Conservation (phyloP, 2,329 filamentous ascomycete genomes). For the Fusarium transvaalense region DNA sequence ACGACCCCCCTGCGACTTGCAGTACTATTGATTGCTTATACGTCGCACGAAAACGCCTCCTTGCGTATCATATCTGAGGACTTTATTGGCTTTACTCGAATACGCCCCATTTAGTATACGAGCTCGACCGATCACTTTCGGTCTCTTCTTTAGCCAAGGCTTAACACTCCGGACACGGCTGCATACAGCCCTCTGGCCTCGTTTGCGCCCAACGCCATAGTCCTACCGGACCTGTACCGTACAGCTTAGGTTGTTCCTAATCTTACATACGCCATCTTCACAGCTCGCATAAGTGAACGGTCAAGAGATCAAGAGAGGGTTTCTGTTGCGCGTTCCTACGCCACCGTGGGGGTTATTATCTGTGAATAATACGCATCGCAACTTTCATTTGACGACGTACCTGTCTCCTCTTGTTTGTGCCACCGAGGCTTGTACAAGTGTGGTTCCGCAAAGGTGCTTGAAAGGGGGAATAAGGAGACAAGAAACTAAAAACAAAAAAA, state of each 20-base stretch:
- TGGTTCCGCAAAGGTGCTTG: conserved; percentile 51
- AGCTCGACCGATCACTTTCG: conserved; percentile 48
- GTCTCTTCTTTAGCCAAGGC: conserved; percentile 38
- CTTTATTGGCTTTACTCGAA: conserved; percentile 44
- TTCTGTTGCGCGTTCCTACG: conserved; percentile 35
- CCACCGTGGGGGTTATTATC: conserved; percentile 43
- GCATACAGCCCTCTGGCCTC: conserved; percentile 41
- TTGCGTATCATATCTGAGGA: conserved; percentile 42
- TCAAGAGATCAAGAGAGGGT: conserved; percentile 32
- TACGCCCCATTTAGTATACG: conserved; percentile 50
- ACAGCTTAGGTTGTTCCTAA: conserved; percentile 22
- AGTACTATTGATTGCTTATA: conserved; percentile 41
- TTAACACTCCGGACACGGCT: conserved; percentile 46
- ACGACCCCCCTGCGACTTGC: conserved; percentile 25
- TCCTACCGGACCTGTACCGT: conserved; percentile 39
- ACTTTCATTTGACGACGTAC: conserved; percentile 40
- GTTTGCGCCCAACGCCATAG: conserved; percentile 42
- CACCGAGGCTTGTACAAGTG: conserved; percentile 51
- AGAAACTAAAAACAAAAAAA: conserved; percentile 32
- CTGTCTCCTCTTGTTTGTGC: conserved; percentile 49
- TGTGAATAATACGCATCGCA: conserved; percentile 33
- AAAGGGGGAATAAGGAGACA: conserved; percentile 45
- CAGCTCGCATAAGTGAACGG: conserved; percentile 28
- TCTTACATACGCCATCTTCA: conserved; percentile 38
- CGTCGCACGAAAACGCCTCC: conserved; percentile 45